Base-by-base conservation (phyloP, 176 grass and related monocot species). In the Oryza meyeriana region DNA sequence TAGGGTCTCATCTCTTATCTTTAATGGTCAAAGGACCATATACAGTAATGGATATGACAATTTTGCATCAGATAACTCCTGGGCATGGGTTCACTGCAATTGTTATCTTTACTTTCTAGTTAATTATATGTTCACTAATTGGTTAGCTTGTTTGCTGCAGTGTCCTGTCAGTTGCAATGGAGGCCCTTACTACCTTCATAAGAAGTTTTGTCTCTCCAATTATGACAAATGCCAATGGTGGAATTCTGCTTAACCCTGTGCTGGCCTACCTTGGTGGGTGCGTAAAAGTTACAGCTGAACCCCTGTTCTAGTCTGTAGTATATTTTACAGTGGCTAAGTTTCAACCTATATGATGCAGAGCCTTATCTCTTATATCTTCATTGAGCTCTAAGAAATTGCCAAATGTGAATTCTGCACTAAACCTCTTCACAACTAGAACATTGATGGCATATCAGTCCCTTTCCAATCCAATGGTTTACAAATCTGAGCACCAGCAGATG, bases 141-240 rank as follows among this genome's bases (percentile, higher is more conserved):
- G 81, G 28, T 85, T 84, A 55, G 33, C 40, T 63, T 84, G 5
- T 76, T 72, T 76, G 48, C 82, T 90, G 64, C 84, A 98, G 95
- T 14, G 95, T 98, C 76, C 59, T 98, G 34, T 95, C 95, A 8
- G 92, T 94, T 88, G 92, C 95, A 90, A 86, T 94, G 26, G 95
- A 98, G 79, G 92, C 95, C 14, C 95, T 98, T 86, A 93, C 90
- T 86, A 92, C 92, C 57, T 98, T 98, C 68, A 95, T 95, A 89
- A 91, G 85, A 83, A 98, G 86, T 76, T 98, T 98, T 47, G 83
- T 91, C 84, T 95, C 73, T 88, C 87, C 92, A 76, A 71, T 79
- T 44, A 79, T 85, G 26, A 31, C 84, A 62, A 79, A 87, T 86
- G 44, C 66, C 65, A 89, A 93, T 88, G 73, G 87, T 85, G 94